Base-by-base conservation (phyloP, 345 rosid species). In the Aquilaria malaccensis region DNA sequence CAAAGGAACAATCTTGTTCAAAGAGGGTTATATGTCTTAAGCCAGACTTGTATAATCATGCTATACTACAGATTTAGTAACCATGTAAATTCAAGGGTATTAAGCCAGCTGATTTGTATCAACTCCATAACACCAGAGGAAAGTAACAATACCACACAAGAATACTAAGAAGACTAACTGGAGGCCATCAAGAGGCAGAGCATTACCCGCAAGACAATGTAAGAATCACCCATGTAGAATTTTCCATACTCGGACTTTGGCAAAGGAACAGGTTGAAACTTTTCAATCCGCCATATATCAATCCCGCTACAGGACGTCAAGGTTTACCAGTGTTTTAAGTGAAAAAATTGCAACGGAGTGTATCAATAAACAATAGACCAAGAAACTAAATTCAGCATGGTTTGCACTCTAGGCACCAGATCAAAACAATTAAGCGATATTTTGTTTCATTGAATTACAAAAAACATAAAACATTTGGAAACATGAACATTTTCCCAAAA, bases 221-320 rank as follows among this genome's bases (percentile, higher is more conserved):
- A 95, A 47, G 80, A 78, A 81, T 95, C 99, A 43, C 99, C 99
- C 83, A 79, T 80, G 73, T 88, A 91, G 81, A 95, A 95, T 72
- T 95, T 95, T 68, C 99, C 99, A 80, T 91, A 65, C 56, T 88
- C 96, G 45, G 97, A 76, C 67, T 88, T 91, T 3, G 93, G 95
- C 69, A 95, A 69, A 43, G 80, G 82, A 67, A 86, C 93, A 14
- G 95, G 96, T 72, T 81, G 88, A 79, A 95, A 95, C 70, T 95
- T 76, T 84, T 95, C 99, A 53, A 91, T 88, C 73, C 97, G 85
- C 99, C 99, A 95, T 60, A 88, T 91, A 63, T 95, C 99, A 76
- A 82, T 81, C 60, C 99, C 99, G 56, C 99, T 95, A 69, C 4
- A 61, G 50, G 74, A 76, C 61, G 89, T 95, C 77, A 88, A 84